These are phyloP conservation scores for Arthrobotrys musiformis DNA, from an alignment of 2,329 filamentous ascomycete species.

Conservation along the genomic window DNA sequence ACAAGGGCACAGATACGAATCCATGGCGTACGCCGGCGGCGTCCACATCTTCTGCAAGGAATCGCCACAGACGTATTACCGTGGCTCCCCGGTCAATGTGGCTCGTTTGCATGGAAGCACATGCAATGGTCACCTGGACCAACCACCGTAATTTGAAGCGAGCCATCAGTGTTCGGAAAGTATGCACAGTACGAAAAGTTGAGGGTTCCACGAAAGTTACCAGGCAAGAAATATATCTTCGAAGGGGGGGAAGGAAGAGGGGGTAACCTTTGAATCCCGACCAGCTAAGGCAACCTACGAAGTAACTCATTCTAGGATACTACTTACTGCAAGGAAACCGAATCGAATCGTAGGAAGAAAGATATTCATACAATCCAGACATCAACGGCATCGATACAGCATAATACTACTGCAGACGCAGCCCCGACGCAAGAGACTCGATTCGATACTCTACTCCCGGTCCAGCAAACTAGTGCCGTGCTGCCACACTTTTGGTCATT, in stretches of 20 bases:
- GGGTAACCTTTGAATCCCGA: constrained; percentile 16
- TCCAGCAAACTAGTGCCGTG: constrained; percentile 1
- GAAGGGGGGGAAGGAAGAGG: background rate
- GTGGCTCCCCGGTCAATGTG: constrained; percentile 48
- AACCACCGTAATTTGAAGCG: constrained; percentile 53
- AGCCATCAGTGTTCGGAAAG: constrained; percentile 15
- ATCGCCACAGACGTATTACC: constrained; percentile 39
- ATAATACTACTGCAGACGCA: constrained; percentile 5
- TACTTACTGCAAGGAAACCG: constrained; percentile 4
- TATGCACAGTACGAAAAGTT: constrained; percentile 7
- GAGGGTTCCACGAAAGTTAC: constrained; percentile 46
- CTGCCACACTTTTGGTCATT: constrained; percentile 7
- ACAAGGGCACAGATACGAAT: background rate
- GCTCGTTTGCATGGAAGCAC: constrained; percentile 32
- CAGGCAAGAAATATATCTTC: constrained; percentile 37
- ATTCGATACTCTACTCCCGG: constrained; percentile 10
- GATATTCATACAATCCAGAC: no score
- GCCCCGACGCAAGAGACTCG: constrained; percentile 5
- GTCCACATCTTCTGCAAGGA: constrained; percentile 3
- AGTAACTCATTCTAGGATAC: background rate
- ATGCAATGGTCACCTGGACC: constrained; percentile 53
- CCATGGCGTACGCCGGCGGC: background rate
- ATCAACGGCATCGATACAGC: constrained; percentile 11
- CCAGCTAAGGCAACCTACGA: background rate
- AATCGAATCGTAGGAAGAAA: background rate